Evolutionary conservation across 2,329 filamentous ascomycete species (phyloP).

Genomic region (Camillea tinctor): DNA sequence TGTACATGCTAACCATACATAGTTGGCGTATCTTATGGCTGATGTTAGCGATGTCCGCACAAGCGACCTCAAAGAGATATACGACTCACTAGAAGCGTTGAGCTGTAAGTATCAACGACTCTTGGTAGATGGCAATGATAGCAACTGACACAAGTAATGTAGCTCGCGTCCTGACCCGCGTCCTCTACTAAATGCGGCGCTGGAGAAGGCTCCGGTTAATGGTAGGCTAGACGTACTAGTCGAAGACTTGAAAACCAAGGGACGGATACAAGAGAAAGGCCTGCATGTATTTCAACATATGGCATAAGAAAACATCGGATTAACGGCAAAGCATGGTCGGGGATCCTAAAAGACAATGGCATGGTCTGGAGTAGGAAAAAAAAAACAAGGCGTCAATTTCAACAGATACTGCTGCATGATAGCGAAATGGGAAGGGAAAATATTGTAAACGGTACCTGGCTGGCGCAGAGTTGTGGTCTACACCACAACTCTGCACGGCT

Average conservation of each 20-base stretch:
- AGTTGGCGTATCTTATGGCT: constrained; percentile 94
- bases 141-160: constrained; percentile 15
- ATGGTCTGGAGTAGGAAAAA: not conserved
- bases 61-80: constrained; percentile 81
- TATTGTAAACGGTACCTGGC: not conserved
- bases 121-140: not conserved
- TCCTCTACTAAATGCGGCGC: constrained; percentile 35
- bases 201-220: not conserved
- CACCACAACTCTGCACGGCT: not conserved
- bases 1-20: constrained; percentile 7
- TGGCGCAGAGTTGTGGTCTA: not conserved
- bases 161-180: constrained; percentile 39
- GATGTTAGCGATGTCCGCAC: constrained; percentile 87
- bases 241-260: not conserved
- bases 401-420: not conserved
- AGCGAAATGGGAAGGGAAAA: not conserved
- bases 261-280: not conserved
- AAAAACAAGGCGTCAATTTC: not conserved
- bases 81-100: constrained; percentile 76
- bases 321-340: not conserved
- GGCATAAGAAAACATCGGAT: not conserved
- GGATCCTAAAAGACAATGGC: not conserved
- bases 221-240: not conserved
- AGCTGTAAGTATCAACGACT: constrained; percentile 58
- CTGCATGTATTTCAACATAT: not conserved